Conservation (phyloP, 805 yeast genomes). For the Sugiyamaella smithiae region DNA sequence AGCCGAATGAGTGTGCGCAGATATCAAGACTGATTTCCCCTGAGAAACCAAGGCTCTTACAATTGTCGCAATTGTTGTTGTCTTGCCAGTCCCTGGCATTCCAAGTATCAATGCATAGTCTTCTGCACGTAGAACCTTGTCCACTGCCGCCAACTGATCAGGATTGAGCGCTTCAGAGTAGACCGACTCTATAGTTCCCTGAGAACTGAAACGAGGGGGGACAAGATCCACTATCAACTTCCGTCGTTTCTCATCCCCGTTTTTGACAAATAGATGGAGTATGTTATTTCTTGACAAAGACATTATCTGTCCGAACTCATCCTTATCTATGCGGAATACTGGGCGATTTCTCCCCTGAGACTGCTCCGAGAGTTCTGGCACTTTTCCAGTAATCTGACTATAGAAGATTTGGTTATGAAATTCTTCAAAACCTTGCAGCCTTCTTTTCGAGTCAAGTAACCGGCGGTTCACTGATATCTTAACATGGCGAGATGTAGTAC, state of each 20-base stretch:
- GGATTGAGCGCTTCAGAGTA: slow-evolving; percentile 47
- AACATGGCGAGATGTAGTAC: slow-evolving; percentile 43
- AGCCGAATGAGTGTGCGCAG: slow-evolving; percentile 93
- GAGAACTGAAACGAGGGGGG: slow-evolving; percentile 42
- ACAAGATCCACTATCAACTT: slow-evolving; percentile 52
- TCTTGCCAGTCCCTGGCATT: slow-evolving; percentile 98
- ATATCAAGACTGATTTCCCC: slow-evolving; percentile 66
- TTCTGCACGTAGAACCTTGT: slow-evolving; percentile 56
- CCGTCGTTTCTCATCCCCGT: slow-evolving; percentile 44
- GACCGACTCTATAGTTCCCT: slow-evolving; percentile 12
- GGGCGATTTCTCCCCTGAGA: slow-evolving; percentile 13
- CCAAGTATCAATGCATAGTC: slow-evolving; percentile 85
- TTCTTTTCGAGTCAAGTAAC: slow-evolving; percentile 44
- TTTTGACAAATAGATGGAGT: slow-evolving; percentile 58
- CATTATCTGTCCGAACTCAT: slow-evolving; percentile 72
- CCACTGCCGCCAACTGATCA: slow-evolving; percentile 71
- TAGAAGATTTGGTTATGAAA: slow-evolving; percentile 49
- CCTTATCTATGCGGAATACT: slow-evolving; percentile 70
- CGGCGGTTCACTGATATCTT: slow-evolving; percentile 53
- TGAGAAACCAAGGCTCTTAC: slow-evolving; percentile 57
- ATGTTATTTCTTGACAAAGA: slow-evolving; percentile 74
- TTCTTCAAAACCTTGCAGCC: slow-evolving; percentile 43
- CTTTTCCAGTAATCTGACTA: slow-evolving; percentile 36
- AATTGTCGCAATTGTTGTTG: slow-evolving; percentile 80
- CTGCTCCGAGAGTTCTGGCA: slow-evolving; percentile 3